phyloP scores from a whole-genome alignment of 2,329 filamentous ascomycete genomes.

The Nemania serpens region DNA sequence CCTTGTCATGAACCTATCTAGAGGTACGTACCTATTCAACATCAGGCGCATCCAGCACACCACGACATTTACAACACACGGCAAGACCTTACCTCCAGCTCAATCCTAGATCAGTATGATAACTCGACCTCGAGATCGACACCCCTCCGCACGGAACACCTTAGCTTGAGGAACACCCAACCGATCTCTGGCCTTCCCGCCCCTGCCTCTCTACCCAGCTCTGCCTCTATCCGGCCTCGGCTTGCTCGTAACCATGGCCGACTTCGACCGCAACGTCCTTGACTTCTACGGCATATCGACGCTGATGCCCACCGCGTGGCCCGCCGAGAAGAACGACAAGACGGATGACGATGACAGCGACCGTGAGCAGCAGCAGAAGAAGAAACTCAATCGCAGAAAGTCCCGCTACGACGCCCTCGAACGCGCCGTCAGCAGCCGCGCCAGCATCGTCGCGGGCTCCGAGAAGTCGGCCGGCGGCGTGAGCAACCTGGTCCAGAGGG shows the following conservation, averaged over 20 bases:
- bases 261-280: slow-evolving; percentile 76
- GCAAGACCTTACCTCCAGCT: too few relatives aligned
- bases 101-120: background rate
- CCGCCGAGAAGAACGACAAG: slow-evolving; percentile 68
- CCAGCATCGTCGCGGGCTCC: slow-evolving; percentile 68
- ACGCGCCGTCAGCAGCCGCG: slow-evolving; percentile 70
- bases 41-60: too few relatives aligned
- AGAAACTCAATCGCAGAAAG: slow-evolving; percentile 63
- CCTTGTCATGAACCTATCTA: too few relatives aligned
- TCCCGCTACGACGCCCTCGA: slow-evolving; percentile 87
- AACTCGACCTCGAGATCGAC: background rate
- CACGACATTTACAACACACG: too few relatives aligned
- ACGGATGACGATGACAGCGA: slow-evolving; percentile 69
- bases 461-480: slow-evolving; percentile 68
- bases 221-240: slow-evolving; percentile 9
- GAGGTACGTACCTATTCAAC: too few relatives aligned
- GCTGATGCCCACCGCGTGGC: slow-evolving; percentile 84
- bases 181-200: too few relatives aligned
- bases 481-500: slow-evolving; percentile 81
- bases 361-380: slow-evolving; percentile 54
- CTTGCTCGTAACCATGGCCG: slow-evolving; percentile 56
- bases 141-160: too few relatives aligned
- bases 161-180: too few relatives aligned
- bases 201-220: too few relatives aligned
- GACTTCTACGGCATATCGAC: slow-evolving; percentile 88